Evolutionary conservation across 768 basidiomycete species (phyloP), one percentile per base, ranked within the genome.

Genomic region (Cubamyces sp.): DNA sequence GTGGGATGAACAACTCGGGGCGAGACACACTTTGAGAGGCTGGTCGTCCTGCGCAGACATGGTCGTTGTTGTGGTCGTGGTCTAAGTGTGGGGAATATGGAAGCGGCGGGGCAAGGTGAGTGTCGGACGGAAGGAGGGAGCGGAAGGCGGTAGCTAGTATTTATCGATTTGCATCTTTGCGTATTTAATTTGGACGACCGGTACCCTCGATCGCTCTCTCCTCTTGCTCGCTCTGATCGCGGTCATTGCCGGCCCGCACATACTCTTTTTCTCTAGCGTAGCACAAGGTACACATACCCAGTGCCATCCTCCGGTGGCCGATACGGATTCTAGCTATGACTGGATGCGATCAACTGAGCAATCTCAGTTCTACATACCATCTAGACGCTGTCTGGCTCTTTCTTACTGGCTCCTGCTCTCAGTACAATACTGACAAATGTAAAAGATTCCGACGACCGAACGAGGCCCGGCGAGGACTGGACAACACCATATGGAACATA

Each of bases 21-120:
- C 34, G 34, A 25, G 26, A 59, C 67, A 47, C 48, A 68, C 67
- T 58, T 62, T 65, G 53, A 68, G 64, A 52, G 64, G 64, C 30
- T 61, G 46, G 19, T 64, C 51, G 40, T 59, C 49, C 34, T 47
- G n/a, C 2, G 61, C 54, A 56, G 68, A 62, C 63, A 66, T 66
- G 55, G 39, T 19, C 18, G 9, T 37, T 25, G 1, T 50, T 19
- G 46, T 25, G n/a, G 4, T 37, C 30, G 1, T 42, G 30, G 46
- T 16, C 5, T 26, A 19, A 16, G 55, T 48, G 43, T 54, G 50
- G 34, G 52, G 30, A 28, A 19, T 50, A 16, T 9, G 30, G 41
- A 18, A 50, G 51, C 18, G 34, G 53, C 23, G 51, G 39, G 23
- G 26, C 25, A 49, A 49, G 26, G 50, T 37, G 21, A n/a, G 34